Evolutionary conservation across 2,329 filamentous ascomycete species (phyloP).

Genomic region (Fusarium pseudograminearum): DNA sequence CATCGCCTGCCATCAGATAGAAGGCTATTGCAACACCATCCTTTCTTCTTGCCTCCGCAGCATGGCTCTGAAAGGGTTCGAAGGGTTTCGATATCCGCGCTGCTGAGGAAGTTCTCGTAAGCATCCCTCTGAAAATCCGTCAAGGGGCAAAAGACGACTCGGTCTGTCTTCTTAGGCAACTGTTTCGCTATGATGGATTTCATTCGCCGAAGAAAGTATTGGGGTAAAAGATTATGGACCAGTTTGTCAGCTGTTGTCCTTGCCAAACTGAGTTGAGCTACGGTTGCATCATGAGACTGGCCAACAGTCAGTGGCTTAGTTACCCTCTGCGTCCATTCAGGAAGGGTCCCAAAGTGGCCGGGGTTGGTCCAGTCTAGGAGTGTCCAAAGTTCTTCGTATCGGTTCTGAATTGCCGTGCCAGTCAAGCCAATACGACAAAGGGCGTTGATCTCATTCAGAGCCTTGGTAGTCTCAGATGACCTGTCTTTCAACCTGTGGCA

Average conservation of each 20-base stretch:
- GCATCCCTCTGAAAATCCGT: conserved; percentile 84
- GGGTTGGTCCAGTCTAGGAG: conserved; percentile 97
- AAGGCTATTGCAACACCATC: conserved; percentile 80
- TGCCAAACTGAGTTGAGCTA: conserved; percentile 82
- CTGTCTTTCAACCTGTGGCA: conserved; percentile 90
- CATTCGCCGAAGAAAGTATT: conserved; percentile 91
- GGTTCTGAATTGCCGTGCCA: conserved; percentile 97
- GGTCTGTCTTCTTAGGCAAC: conserved; percentile 92
- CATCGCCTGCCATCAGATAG: conserved; percentile 74
- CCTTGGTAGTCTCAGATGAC: conserved; percentile 79
- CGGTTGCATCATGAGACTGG: conserved; percentile 91
- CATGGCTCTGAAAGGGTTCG: conserved; percentile 76
- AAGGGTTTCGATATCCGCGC: conserved; percentile 76
- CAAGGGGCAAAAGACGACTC: conserved; percentile 93
- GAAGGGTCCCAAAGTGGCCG: conserved; percentile 71
- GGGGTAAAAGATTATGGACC: conserved; percentile 86
- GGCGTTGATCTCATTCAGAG: conserved; percentile 91
- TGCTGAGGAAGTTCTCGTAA: conserved; percentile 82
- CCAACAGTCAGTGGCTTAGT: conserved; percentile 84
- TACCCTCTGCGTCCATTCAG: conserved; percentile 83
- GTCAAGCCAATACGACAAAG: conserved; percentile 93
- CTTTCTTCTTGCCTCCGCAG: conserved; percentile 71
- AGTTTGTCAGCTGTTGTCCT: conserved; percentile 86
- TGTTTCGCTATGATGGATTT: conserved; percentile 93
- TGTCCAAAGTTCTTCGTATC: conserved; percentile 97